Base-by-base conservation (phyloP, 495 filamentous ascomycete species). In the Pyrenula aspistea region DNA sequence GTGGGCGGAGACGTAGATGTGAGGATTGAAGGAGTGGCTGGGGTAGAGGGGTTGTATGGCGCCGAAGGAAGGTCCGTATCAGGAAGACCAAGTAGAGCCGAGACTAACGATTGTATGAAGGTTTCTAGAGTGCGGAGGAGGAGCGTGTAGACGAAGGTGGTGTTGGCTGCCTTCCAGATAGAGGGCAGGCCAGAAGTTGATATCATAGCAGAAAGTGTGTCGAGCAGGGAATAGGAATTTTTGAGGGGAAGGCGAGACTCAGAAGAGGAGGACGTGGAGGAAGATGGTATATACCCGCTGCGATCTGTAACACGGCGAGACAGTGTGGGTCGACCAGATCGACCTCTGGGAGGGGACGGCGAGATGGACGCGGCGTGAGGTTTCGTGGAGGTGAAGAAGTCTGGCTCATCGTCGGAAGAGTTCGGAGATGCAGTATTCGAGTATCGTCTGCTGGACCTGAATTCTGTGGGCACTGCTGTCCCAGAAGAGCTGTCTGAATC, bases 81-180 rank as follows among this genome's bases (percentile, higher is more conserved):
- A 4, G 89, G 89, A 0, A 95, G 74, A 56, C 90, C 90, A 51
- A 95, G 73, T 8, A 95, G 73, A 2, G 91, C 90, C 21, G 89
- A 85, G 2, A 96, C 76, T 2, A 95, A 75, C 60, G 86, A 87
- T 53, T 89, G 83, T 12, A 89, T 86, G 80, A 91, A 96, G 58
- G 83, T 86, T 65, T 93, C 90, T 2, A 93, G 68, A 2, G 91
- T 84, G n/a, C 86, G 87, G 24, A 88, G 77, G n/a, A 95, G 80
- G 24, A 93, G 75, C 1, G 83, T 84, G 71, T 95, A 90, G 54
- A 96, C 77, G 60, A 95, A 95, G 0, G 89, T 91, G n/a, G 86
- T 77, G 63, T 95, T 95, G 25, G 88, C 84, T 23, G 85, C 89
- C 72, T 96, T 96, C 91, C 91, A 98, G 0, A 95, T 83, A 3